Evolutionary conservation across 2,329 filamentous ascomycete species (phyloP), one percentile per base, ranked within the genome.

Genomic region (Sclerotinia borealis): DNA sequence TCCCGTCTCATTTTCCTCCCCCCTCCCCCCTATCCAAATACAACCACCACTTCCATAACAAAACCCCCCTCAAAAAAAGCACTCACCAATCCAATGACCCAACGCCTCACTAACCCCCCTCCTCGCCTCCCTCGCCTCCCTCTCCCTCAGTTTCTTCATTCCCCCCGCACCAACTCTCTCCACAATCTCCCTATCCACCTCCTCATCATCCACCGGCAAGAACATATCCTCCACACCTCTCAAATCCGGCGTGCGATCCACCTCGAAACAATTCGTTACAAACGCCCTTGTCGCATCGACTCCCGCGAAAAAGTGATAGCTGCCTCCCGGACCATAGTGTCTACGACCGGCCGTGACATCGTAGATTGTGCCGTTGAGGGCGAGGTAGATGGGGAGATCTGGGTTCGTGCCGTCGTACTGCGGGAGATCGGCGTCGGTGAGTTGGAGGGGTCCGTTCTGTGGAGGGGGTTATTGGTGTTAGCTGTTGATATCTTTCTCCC

Each of bases 201-300:
- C 79, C 0, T 82, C 79, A 71, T 88, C 81, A 74, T 88, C 85
- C 39, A 85, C 70, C 1, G 86, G 86, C 10, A 93, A 74, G 77
- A 86, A 98, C 84, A 96, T 95, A 67, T 87, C 83, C 78, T 98
- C 95, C 5, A 91, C 88, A 51, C 95, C 95, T 66, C 90, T 85
- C 75, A 97, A 79, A 78, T 99, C 95, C 4, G 90, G 83, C 2
- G 88, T 95, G 37, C 87, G 80, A 79, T 99, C 95, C 10, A 64
- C 68, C 45, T 85, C 79, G 78, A 99, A 99, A 76, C 95, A 99
- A 22, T 91, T 92, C 2, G 95, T 98, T 11, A 99, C 87, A 76
- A 92, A 99, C 25, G 88, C 92, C 55, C 95, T 88, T 17, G 90
- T 86, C 39, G 93, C 93, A 77, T 99, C 95, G 66, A 83, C 83